These are phyloP conservation scores for Chlorella variabilis DNA, from an alignment of 163 green algal genomes.

Conservation along the genomic window DNA sequence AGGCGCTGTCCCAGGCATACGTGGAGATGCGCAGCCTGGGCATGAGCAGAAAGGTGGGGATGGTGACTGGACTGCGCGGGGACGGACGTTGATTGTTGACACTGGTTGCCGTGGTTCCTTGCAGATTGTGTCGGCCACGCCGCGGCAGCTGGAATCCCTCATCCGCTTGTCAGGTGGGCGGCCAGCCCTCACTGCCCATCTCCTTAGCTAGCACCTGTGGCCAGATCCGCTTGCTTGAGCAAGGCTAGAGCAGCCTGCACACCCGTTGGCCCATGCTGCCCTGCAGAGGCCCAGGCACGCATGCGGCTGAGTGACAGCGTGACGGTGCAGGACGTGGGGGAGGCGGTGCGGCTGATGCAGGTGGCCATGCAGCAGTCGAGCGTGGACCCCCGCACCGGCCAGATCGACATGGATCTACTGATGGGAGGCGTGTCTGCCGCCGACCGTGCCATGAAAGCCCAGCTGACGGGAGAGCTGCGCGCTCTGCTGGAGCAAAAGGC, in stretches of 20 bases:
- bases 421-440: constrained; percentile 75
- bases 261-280: too few relatives aligned
- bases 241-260: too few relatives aligned
- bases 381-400: constrained; percentile 79
- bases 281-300: constrained; percentile 84
- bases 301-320: constrained; percentile 79
- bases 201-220: too few relatives aligned
- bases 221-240: too few relatives aligned
- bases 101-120: not conserved
- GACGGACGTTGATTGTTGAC: not conserved
- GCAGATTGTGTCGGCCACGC: constrained; percentile 92
- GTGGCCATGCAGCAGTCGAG: constrained; percentile 81
- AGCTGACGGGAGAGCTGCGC: constrained; percentile 51
- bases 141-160: constrained; percentile 96
- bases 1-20: constrained; percentile 82
- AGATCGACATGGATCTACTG: constrained; percentile 80
- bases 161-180: constrained; percentile 70
- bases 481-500: constrained; percentile 45
- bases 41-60: constrained; percentile 60
- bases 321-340: constrained; percentile 65
- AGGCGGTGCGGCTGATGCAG: constrained; percentile 70
- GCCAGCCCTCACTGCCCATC: too few relatives aligned
- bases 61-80: not conserved
- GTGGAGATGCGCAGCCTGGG: constrained; percentile 76
- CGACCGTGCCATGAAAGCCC: constrained; percentile 47